Evolutionary conservation across 169 alveolate species (phyloP).

Genomic region (Plasmodium coatneyi): DNA sequence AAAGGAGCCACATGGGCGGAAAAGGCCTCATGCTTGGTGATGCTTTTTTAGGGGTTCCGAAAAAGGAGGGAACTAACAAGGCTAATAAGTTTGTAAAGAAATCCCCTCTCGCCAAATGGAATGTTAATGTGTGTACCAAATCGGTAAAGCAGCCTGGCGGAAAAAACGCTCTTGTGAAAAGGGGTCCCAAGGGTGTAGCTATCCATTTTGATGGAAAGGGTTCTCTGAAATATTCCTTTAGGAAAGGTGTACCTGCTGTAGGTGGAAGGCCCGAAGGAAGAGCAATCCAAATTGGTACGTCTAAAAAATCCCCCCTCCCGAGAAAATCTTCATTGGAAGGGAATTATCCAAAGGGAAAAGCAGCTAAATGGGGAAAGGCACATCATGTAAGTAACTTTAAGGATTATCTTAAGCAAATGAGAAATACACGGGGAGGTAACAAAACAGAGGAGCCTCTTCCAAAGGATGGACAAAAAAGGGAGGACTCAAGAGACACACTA

Average conservation of each 20-base stretch:
- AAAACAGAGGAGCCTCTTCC: not conserved
- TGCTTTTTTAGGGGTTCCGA: not conserved
- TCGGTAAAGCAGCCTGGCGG: not conserved
- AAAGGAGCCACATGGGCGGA: not conserved
- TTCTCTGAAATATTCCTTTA: not conserved
- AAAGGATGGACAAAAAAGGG: not conserved
- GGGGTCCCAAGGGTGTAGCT: not conserved
- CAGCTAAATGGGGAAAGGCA: not conserved
- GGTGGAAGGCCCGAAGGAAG: not conserved
- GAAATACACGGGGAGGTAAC: not conserved
- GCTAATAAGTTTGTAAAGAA: not conserved
- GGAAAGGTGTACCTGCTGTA: not conserved
- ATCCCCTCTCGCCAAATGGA: not conserved
- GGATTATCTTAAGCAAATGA: not conserved
- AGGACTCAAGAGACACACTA: not conserved
- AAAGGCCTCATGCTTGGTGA: not conserved
- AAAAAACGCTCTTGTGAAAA: not conserved
- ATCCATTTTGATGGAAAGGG: not conserved
- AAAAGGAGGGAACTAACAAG: not conserved
- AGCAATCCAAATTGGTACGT: not conserved
- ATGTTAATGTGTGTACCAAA: not conserved
- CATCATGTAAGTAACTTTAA: not conserved
- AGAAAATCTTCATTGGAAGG: not conserved
- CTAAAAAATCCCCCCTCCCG: not conserved
- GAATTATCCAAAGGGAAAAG: not conserved